Evolutionary conservation across 139 green algal genomes (phyloP).

Genomic region (Coelastrella sp.): DNA sequence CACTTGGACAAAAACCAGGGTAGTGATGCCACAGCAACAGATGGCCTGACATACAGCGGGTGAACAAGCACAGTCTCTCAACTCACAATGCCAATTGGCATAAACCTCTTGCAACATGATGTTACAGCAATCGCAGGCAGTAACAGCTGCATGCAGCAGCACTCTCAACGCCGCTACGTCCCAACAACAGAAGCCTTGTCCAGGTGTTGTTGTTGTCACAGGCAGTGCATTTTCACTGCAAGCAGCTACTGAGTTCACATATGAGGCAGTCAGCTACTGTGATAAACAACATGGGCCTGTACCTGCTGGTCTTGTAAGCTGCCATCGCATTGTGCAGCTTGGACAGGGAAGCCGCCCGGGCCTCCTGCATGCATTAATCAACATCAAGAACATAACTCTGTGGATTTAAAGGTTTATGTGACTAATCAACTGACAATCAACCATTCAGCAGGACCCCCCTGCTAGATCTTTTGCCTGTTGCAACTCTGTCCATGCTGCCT

Average conservation of each 20-base stretch:
- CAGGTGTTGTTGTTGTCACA: not conserved
- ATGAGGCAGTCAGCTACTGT: not conserved
- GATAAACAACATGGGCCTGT: not conserved
- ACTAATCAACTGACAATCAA: no score
- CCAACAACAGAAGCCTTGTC: not conserved
- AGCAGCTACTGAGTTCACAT: not conserved
- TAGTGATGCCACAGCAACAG: conserved; percentile 22
- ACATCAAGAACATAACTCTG: no score
- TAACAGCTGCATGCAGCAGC: not conserved
- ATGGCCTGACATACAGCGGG: not conserved
- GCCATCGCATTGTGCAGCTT: conserved; percentile 38
- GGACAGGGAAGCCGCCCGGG: conserved; percentile 4
- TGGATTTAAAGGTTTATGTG: no score
- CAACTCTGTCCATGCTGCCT: no score
- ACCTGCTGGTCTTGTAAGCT: conserved; percentile 32
- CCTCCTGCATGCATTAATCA: not conserved
- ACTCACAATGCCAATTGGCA: not conserved
- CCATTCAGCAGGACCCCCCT: no score
- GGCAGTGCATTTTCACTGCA: not conserved
- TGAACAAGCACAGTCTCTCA: not conserved
- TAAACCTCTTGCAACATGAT: not conserved
- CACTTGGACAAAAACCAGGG: conserved; percentile 29
- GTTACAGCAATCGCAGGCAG: not conserved
- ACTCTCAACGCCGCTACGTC: not conserved
- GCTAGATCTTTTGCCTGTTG: no score